These are phyloP conservation scores for Cerioporus squamosus DNA, from an alignment of 1,284 basidiomycete genomes.

Conservation along the genomic window DNA sequence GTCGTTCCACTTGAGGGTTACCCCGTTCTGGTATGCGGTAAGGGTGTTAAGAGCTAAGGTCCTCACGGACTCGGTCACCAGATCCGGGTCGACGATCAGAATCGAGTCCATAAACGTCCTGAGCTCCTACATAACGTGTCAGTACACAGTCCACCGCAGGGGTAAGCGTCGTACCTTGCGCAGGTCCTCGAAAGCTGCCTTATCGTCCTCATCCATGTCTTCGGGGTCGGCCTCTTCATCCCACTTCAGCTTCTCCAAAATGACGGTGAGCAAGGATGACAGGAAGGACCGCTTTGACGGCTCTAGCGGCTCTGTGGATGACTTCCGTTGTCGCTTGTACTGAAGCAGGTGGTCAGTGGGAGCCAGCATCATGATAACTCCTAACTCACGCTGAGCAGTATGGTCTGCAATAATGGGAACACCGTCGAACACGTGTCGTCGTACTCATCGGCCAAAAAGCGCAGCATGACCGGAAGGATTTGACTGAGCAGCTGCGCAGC, in stretches of 20 bases:
- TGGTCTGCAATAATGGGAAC: slow-evolving; percentile 77
- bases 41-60: slow-evolving; percentile 78
- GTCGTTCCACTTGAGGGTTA: slow-evolving; percentile 86
- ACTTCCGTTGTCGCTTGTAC: slow-evolving; percentile 82
- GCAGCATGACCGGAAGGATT: slow-evolving; percentile 82
- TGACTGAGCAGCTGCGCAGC: slow-evolving; percentile 73
- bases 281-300: slow-evolving; percentile 83
- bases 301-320: slow-evolving; percentile 68
- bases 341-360: slow-evolving; percentile 32
- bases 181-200: slow-evolving; percentile 83
- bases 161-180: slow-evolving; percentile 63
- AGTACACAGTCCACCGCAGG: background rate
- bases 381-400: slow-evolving; percentile 73
- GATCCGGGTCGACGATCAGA: slow-evolving; percentile 78
- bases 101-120: slow-evolving; percentile 85
- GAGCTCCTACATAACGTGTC: slow-evolving; percentile 59
- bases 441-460: slow-evolving; percentile 89
- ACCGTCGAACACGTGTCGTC: slow-evolving; percentile 88
- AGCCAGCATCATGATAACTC: background rate
- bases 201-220: slow-evolving; percentile 90
- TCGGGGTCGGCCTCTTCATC: slow-evolving; percentile 80
- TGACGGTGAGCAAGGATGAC: slow-evolving; percentile 77
- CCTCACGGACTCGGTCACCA: slow-evolving; percentile 76
- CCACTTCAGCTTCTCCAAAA: slow-evolving; percentile 94
- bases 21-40: slow-evolving; percentile 64